Conservation (phyloP, 1,139 yeast genomes). For the Pichia sp. region DNA sequence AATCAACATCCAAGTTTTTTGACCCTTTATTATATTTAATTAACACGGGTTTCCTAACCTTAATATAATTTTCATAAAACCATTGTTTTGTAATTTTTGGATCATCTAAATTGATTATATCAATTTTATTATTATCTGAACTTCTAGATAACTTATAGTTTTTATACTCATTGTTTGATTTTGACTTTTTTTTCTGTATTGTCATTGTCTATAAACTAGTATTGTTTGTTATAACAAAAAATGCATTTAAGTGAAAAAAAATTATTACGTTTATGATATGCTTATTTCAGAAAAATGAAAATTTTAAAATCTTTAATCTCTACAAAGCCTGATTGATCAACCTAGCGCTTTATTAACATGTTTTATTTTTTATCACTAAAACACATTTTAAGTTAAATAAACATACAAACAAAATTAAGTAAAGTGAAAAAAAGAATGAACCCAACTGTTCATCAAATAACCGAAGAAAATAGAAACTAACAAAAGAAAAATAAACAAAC, state of each 20-base stretch:
- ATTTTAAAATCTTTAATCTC: too few species aligned
- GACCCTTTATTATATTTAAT: conserved; percentile 2
- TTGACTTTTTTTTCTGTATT: conserved; percentile 1
- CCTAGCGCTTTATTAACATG: too few species aligned
- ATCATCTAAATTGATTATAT: conserved; percentile 9
- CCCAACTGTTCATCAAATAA: background rate
- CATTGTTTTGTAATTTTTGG: conserved; percentile 10
- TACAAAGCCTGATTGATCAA: too few species aligned
- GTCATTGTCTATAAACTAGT: background rate
- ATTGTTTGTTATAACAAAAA: too few species aligned
- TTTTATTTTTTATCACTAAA: too few species aligned
- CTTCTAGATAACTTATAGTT: conserved; percentile 7
- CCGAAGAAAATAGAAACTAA: background rate
- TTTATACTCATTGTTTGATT: conserved; percentile 1
- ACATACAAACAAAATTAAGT: background rate
- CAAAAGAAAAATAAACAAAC: background rate
- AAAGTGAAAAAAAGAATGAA: background rate
- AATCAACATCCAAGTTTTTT: conserved; percentile 14
- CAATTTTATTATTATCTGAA: conserved; percentile 5
- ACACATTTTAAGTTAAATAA: too few species aligned
- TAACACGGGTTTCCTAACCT: conserved; percentile 13
- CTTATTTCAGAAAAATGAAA: background rate
- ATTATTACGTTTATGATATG: background rate
- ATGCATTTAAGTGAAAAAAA: background rate
- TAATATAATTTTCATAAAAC: conserved; percentile 14